A percentile compares a stretch with the other conserved stretches of the same genome.
These are phyloP conservation scores for Colletotrichum lentis DNA, from an alignment of 2,329 filamentous ascomycete species.

Conservation along the genomic window DNA sequence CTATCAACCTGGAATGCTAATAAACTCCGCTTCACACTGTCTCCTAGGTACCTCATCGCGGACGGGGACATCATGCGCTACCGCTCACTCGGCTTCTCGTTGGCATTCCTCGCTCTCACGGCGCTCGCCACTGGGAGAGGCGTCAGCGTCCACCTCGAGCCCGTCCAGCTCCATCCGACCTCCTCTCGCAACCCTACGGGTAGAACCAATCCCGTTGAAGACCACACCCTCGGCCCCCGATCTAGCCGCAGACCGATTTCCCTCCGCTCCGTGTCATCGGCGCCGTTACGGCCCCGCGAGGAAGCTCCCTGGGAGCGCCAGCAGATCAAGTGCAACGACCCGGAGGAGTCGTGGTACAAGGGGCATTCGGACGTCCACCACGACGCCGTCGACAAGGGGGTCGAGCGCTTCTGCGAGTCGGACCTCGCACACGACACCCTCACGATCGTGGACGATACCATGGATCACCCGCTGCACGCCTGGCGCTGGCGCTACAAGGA, in stretches of 20 bases:
- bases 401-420: not conserved
- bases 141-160: not conserved
- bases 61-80: not conserved
- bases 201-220: not conserved
- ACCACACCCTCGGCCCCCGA: not conserved
- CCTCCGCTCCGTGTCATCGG: conserved; percentile 21
- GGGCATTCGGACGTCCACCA: not conserved
- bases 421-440: not conserved
- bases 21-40: too few species aligned
- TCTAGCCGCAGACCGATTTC: conserved; percentile 43
- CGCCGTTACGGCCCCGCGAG: not conserved
- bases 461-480: not conserved
- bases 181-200: too few species aligned
- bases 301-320: not conserved
- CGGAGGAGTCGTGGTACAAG: not conserved
- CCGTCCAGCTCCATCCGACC: not conserved
- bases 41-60: too few species aligned
- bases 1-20: not conserved
- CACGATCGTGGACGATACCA: conserved; percentile 4
- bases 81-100: too few species aligned
- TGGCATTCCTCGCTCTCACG: not conserved
- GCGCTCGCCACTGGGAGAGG: not conserved
- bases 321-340: not conserved
- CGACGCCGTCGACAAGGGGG: not conserved
- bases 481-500: conserved; percentile 9